phyloP scores from a whole-genome alignment of 1,139 yeast genomes.

The Geotrichum cucujoidarum region DNA sequence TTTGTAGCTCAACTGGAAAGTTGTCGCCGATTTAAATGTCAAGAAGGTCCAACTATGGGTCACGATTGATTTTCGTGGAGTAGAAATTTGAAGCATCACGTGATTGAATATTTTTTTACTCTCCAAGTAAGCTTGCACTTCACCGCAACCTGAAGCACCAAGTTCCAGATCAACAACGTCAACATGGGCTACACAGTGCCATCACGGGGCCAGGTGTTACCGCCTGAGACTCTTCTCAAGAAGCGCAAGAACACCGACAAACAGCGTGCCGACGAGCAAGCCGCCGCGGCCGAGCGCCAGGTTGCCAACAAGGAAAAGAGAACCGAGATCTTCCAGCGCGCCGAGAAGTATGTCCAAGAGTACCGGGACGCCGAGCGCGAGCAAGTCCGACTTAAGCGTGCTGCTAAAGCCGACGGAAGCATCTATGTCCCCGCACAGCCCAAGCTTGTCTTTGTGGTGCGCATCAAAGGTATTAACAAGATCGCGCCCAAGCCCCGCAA shows the following conservation, averaged over 20 bases:
- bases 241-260: slow-evolving; percentile 68
- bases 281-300: slow-evolving; percentile 57
- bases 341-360: slow-evolving; percentile 96
- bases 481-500: slow-evolving; percentile 99
- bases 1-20: too few species aligned
- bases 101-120: not conserved
- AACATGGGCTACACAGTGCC: slow-evolving; percentile 25
- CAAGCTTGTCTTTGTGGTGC: slow-evolving; percentile 92
- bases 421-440: slow-evolving; percentile 90
- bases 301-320: slow-evolving; percentile 61
- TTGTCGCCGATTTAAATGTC: too few species aligned
- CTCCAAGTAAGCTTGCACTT: not conserved
- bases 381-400: slow-evolving; percentile 86
- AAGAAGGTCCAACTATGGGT: too few species aligned
- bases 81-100: not conserved
- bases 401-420: slow-evolving; percentile 85
- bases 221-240: slow-evolving; percentile 95
- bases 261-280: slow-evolving; percentile 58
- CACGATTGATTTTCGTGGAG: not conserved
- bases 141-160: not conserved
- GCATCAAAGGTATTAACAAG: slow-evolving; percentile 99
- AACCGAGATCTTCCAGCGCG: slow-evolving; percentile 91
- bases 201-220: slow-evolving; percentile 35
- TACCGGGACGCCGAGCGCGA: slow-evolving; percentile 94
- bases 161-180: not conserved